Base-by-base conservation (phyloP, 2,329 filamentous ascomycete species). In the Penicillium brevicompactum region DNA sequence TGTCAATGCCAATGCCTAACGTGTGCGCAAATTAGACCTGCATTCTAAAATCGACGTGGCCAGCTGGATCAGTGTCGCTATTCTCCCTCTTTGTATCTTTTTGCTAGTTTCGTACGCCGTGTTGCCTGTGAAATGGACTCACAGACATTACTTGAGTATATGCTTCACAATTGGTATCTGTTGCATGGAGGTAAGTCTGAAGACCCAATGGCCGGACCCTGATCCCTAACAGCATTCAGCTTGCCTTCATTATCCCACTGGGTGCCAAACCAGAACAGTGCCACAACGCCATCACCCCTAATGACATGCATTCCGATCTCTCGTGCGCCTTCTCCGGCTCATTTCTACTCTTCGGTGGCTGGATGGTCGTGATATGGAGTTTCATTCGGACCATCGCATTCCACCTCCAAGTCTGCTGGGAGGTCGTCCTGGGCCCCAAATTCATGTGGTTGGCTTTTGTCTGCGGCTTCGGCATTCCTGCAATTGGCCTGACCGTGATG, bases 351-450 rank as follows among this genome's bases (percentile, higher is more conserved):
- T 84, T 92, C 30, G 94, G 94, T 50, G 94, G 92, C 42, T 90
- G 92, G 82, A 84, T 86, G 30, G 90, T 87, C 44, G 85, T 91
- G 31, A 87, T 96, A 74, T 99, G 94, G 93, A 84, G 82, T 60
- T 96, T 97, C 71, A 82, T 97, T 57, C 87, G 94, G 60, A 90
- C 93, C 0, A 77, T 97, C 32, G 96, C 92, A 4, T 87, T 99
- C 66, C 94, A 99, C 74, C 85, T 99, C 24, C 94, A 97, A 74
- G 97, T 99, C 61, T 97, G 92, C 79, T 99, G 94, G 94, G 92
- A 97, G 73, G 83, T 95, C 32, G 86, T 93, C 7, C 90, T 96
- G 4, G 94, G 94, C 38, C 84, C 87, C 43, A 89, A 84, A 66
- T 97, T 97, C 75, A 97, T 97, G 86, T 91, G 91, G 80, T 84